Conservation (phyloP, 495 filamentous ascomycete species). For the Podospora pseudocomata region DNA sequence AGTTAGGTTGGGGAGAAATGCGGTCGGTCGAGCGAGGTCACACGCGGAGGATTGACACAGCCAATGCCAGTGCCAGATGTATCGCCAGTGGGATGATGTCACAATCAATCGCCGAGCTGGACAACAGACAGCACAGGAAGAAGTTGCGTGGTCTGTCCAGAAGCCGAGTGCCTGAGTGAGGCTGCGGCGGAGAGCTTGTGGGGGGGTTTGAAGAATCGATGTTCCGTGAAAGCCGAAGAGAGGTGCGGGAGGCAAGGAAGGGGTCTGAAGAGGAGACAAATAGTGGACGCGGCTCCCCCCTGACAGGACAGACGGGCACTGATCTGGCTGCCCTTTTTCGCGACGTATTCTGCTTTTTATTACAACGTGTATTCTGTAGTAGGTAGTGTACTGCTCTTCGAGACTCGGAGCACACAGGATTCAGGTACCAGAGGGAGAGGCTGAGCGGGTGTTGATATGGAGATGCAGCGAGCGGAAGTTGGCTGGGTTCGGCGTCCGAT, state of each 20-base stretch:
- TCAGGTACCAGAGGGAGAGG: too few relatives aligned
- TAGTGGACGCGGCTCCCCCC: too few relatives aligned
- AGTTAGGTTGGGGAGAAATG: not conserved
- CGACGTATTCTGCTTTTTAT: too few relatives aligned
- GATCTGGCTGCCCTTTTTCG: too few relatives aligned
- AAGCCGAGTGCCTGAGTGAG: not conserved
- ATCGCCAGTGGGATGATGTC: slow-evolving; percentile 18
- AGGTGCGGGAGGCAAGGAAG: not conserved
- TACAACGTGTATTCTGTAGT: too few relatives aligned
- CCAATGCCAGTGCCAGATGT: not conserved
- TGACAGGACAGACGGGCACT: too few relatives aligned
- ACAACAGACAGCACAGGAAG: slow-evolving; percentile 1
- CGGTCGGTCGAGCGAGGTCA: slow-evolving; percentile 10
- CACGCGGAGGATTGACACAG: slow-evolving; percentile 13
- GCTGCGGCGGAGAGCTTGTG: not conserved
- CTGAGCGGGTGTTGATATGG: too few relatives aligned
- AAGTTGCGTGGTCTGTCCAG: not conserved
- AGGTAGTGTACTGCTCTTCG: too few relatives aligned
- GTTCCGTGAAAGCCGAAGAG: slow-evolving; percentile 1
- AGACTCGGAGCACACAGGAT: too few relatives aligned
- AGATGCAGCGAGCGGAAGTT: too few relatives aligned
- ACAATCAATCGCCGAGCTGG: slow-evolving; percentile 10
- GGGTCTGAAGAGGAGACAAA: not conserved
- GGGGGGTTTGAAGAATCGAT: not conserved
- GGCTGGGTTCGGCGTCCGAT: slow-evolving; percentile 2